Evolutionary conservation across 2,329 filamentous ascomycete species (phyloP).

Genomic region (Colletotrichum gloeosporioides): DNA sequence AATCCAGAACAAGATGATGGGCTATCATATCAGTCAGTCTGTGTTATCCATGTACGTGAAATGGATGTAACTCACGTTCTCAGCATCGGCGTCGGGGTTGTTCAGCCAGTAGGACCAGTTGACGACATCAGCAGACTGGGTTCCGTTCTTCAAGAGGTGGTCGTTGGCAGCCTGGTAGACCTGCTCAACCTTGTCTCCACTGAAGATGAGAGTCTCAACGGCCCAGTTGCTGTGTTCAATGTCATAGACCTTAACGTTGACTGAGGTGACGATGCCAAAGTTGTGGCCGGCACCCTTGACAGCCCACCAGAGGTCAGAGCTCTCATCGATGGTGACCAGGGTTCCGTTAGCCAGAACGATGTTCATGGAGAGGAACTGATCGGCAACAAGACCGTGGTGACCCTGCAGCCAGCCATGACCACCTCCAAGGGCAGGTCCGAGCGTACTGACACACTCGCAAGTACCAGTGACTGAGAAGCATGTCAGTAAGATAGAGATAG

Average conservation of each 20-base stretch:
- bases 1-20: constrained; percentile 45
- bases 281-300: constrained; percentile 64
- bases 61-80: constrained; percentile 34
- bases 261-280: constrained; percentile 62
- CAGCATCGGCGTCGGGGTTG: constrained; percentile 43
- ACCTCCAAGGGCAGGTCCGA: constrained; percentile 60
- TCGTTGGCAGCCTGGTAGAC: constrained; percentile 53
- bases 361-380: constrained; percentile 57
- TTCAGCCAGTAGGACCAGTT: constrained; percentile 57
- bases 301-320: constrained; percentile 62
- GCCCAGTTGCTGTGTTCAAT: constrained; percentile 44
- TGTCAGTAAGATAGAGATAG: background rate
- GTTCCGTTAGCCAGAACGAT: constrained; percentile 57
- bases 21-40: constrained; percentile 25
- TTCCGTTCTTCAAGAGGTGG: constrained; percentile 45
- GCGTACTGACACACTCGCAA: constrained; percentile 56
- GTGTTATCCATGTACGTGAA: background rate
- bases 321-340: constrained; percentile 39
- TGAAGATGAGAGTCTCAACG: constrained; percentile 49
- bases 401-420: constrained; percentile 62
- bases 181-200: constrained; percentile 52
- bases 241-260: constrained; percentile 54
- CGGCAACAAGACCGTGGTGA: constrained; percentile 55
- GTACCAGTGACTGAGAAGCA: constrained; percentile 46
- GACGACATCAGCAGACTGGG: constrained; percentile 47